Evolutionary conservation across 331 rosid genomes (phyloP), one percentile per base, ranked within the genome.

Genomic region (Pyracantha coccinea): DNA sequence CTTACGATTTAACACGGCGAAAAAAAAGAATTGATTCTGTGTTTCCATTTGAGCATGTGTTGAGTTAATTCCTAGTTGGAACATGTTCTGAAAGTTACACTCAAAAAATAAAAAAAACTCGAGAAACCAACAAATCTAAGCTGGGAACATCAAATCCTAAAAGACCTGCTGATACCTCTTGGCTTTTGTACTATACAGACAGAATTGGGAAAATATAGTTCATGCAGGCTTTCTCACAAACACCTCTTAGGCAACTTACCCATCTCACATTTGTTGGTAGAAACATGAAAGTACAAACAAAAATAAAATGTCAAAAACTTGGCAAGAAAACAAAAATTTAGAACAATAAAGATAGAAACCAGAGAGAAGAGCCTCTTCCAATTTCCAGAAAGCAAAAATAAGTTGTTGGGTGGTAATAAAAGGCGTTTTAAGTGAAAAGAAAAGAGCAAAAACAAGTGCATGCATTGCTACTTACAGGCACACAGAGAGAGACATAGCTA

Each of bases 221-320:
- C 81, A 57, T 0, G 1, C 2, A 32, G 81, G 72, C 24, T 38
- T 75, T 82, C 13, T 27, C 47, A 66, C 88, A 73, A 86, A 76
- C 84, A 84, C 77, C 84, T 84, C 6, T 6, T 59, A 23, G 75
- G 66, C 27, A 58, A 62, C 20, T 59, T 52, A 27, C 45, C 41
- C 68, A 45, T 57, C 58, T 69, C 32, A 73, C 28, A 6, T 19
- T 21, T 11, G 16, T 28, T 57, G 45, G 47, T 3, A 66, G 7
- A 3, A 16, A 4, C 6, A 9, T 35, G 1, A 6, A 50, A 50
- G 20, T 38, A 38, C n/a, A 38, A 38, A 35, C 9, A 0, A 8
- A 29, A 4, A 17, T 16, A 35, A 55, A 23, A 41, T 2, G 28
- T 65, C 3, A 17, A 24, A 4, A 7, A 38, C 35, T 23, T 32